phyloP scores from a whole-genome alignment of 805 yeast species.

The Wickerhamomyces queroliae region DNA sequence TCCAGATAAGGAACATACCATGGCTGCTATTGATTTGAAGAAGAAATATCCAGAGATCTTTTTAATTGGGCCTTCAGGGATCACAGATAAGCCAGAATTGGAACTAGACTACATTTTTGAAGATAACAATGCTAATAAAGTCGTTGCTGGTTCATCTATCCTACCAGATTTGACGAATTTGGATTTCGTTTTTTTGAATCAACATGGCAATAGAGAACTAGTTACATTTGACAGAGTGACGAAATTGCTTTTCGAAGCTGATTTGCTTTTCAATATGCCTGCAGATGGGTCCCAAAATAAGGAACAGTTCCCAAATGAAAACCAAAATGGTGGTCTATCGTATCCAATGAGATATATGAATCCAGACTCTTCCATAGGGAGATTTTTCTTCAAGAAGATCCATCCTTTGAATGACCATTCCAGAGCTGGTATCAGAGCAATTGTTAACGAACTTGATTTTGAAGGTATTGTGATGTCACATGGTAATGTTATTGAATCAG shows the following conservation, averaged over 20 bases:
- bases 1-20: conserved; percentile 61
- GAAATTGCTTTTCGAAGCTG: conserved; percentile 52
- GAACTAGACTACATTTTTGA: conserved; percentile 35
- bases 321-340: conserved; percentile 41
- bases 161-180: conserved; percentile 38
- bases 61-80: conserved; percentile 45
- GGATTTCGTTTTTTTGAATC: conserved; percentile 52
- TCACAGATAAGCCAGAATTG: conserved; percentile 27
- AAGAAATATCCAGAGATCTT: conserved; percentile 42
- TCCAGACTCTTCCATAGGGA: conserved; percentile 34
- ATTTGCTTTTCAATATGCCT: conserved; percentile 54
- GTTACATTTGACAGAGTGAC: conserved; percentile 41
- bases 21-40: conserved; percentile 53
- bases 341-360: conserved; percentile 34
- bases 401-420: conserved; percentile 9
- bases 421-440: conserved; percentile 12
- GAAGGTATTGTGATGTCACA: conserved; percentile 51
- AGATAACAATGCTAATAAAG: conserved; percentile 28
- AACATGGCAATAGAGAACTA: conserved; percentile 54
- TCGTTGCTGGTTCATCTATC: conserved; percentile 27
- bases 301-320: conserved; percentile 38
- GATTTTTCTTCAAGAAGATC: conserved; percentile 23
- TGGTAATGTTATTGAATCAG: conserved; percentile 47
- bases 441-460: conserved; percentile 34
- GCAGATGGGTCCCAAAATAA: conserved; percentile 37